Evolutionary conservation across 2,329 filamentous ascomycete species (phyloP), one percentile per base, ranked within the genome.

Genomic region (Podosphaera leucotricha): DNA sequence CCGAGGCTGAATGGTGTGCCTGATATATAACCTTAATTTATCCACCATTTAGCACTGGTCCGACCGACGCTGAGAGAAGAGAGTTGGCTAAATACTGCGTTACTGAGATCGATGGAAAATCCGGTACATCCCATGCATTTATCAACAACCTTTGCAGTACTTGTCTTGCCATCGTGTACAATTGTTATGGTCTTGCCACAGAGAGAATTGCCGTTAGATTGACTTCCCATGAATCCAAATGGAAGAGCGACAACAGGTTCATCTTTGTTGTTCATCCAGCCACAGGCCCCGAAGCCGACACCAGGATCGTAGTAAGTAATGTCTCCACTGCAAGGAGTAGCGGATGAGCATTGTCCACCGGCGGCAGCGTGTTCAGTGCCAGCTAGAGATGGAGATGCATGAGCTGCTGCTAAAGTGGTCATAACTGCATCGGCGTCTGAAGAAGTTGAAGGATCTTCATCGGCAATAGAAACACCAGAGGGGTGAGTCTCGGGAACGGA

Each of bases 291-390:
- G 7, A 79, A 57, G 37, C 77, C 82, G 6, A 26, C 21, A 41
- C 77, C 82, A 41, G 78, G 64, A 36, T 66, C 62, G 63, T 81
- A 92, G 66, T 72, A 86, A 47, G 83, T 90, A 51, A 83, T 67
- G 42, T 85, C 71, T 48, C 81, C 82, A 0, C 57, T 55, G 62
- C 60, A 66, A 24, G 52, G 58, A 22, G 55, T 54, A 41, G 59
- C 62, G 19, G 53, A 50, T 52, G 58, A 56, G 50, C 51, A 46
- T 43, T 53, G 50, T 28, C 56, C 48, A 46, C 49, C 48, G 46
- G 52, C 46, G 33, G 44, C 52, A 46, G 52, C 49, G 46, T 53
- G 48, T 46, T 50, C 50, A 45, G 54, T 38, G 44, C 48, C 38
- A 35, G 46, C n/a, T 1, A 22, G n/a, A 16, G 37, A 11, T 6